A percentile compares a stretch with the other conserved stretches of the same genome.
Conservation (phyloP, 495 filamentous ascomycete genomes). For the Podospora pseudopauciseta region DNA sequence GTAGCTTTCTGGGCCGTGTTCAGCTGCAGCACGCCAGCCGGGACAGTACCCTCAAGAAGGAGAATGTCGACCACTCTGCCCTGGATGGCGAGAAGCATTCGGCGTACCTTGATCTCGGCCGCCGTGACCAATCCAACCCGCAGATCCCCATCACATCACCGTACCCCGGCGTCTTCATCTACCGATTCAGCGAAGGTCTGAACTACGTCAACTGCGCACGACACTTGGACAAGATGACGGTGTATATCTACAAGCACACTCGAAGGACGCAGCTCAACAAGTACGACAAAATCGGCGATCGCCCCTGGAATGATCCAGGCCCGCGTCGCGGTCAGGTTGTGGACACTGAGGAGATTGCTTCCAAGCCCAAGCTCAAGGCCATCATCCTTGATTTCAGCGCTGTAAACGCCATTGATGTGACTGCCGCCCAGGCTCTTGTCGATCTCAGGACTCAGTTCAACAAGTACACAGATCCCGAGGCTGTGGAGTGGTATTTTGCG, state of each 20-base stretch:
- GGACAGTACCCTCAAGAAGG: conserved; percentile 28
- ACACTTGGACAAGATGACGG: conserved; percentile 45
- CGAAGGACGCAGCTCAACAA: conserved; percentile 37
- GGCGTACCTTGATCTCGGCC: conserved; percentile 33
- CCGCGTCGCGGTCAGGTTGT: conserved; percentile 56
- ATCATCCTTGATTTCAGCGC: conserved; percentile 50
- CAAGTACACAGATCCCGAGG: conserved; percentile 46
- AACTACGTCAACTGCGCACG: conserved; percentile 51
- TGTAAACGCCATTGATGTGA: conserved; percentile 48
- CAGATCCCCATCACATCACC: conserved; percentile 37
- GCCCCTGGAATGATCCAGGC: conserved; percentile 86
- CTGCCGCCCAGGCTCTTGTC: conserved; percentile 47
- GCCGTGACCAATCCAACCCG: conserved; percentile 42
- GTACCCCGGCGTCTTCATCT: conserved; percentile 51
- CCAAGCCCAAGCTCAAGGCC: conserved; percentile 43
- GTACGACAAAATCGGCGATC: conserved; percentile 41
- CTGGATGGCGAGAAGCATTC: conserved; percentile 13
- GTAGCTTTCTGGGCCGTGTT: conserved; percentile 39
- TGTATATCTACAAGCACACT: conserved; percentile 42
- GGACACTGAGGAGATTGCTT: conserved; percentile 29
- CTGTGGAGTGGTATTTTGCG: conserved; percentile 52
- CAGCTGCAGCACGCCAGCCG: conserved; percentile 22
- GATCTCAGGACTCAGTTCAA: conserved; percentile 48
- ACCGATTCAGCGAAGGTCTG: conserved; percentile 50
- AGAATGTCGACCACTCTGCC: background rate